Percentiles rank a stretch among this genome's conserved stretches.
phyloP scores from a whole-genome alignment of 306 rosid species.

The Myrica gale region DNA sequence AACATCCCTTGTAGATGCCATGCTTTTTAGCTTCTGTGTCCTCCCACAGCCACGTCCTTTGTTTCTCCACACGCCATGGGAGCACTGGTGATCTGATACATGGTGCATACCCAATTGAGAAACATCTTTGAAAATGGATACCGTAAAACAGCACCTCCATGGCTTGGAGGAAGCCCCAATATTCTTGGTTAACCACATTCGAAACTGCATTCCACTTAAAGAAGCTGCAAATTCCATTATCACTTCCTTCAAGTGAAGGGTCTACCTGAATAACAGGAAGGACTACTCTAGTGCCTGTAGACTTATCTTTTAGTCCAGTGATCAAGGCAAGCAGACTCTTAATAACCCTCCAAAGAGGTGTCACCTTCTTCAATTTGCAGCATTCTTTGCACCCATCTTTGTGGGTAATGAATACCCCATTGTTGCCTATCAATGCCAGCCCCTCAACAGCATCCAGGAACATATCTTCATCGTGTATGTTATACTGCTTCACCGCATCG shows the following conservation, averaged over 20 bases:
- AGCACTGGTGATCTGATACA: not conserved
- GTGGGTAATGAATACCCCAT: not conserved
- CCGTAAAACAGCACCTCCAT: conserved; percentile 7
- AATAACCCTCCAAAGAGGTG: not conserved
- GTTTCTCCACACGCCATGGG: not conserved
- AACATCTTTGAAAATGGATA: not conserved
- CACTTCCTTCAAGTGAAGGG: not conserved
- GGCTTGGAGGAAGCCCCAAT: conserved; percentile 11
- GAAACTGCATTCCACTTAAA: not conserved
- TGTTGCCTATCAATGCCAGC: not conserved
- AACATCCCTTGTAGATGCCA: conserved; percentile 9
- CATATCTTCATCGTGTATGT: not conserved
- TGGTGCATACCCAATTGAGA: not conserved
- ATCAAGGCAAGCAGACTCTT: not conserved
- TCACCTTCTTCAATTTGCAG: not conserved
- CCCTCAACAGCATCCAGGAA: not conserved
- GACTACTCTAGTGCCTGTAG: no score
- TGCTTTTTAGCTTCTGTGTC: conserved; percentile 1
- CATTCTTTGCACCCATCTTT: not conserved
- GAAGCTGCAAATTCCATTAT: not conserved
- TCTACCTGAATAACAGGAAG: no score
- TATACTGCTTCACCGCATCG: no score
- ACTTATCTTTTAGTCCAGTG: not conserved
- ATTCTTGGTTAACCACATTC: not conserved
- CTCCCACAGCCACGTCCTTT: not conserved